Evolutionary conservation across 148 eudicot genomes (phyloP).

Genomic region (Vaccinium corymbosum): DNA sequence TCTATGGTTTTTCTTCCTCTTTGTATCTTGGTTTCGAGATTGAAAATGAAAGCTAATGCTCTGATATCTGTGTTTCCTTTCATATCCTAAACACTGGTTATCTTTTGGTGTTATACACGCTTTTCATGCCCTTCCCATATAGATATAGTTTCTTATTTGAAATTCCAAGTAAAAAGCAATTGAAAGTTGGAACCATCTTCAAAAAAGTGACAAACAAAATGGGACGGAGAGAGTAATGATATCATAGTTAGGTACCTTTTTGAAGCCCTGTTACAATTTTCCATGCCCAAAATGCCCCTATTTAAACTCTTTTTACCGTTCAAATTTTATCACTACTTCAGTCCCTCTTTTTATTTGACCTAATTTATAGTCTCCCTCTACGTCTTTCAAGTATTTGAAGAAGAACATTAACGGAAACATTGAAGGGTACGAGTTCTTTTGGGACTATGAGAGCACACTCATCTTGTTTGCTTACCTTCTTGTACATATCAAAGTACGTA

Average conservation of each 20-base stretch:
- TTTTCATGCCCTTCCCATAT: neutral
- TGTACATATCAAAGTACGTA: neutral
- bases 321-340: neutral
- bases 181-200: too few species aligned
- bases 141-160: neutral
- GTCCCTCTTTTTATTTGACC: neutral
- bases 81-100: neutral
- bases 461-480: neutral
- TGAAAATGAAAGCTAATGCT: neutral
- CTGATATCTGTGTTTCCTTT: neutral
- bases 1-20: constrained; percentile 7
- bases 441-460: neutral
- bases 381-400: too few species aligned
- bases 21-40: constrained; percentile 12
- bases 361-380: too few species aligned
- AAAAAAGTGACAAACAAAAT: too few species aligned
- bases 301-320: neutral
- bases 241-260: neutral
- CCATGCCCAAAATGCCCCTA: neutral
- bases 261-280: neutral
- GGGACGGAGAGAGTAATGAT: too few species aligned
- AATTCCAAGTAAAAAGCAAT: too few species aligned
- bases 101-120: neutral
- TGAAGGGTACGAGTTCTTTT: neutral
- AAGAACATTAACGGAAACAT: too few species aligned